Evolutionary conservation across 2,329 filamentous ascomycete genomes (phyloP), one percentile per base, ranked within the genome.

Genomic region (Cercospora zeina): DNA sequence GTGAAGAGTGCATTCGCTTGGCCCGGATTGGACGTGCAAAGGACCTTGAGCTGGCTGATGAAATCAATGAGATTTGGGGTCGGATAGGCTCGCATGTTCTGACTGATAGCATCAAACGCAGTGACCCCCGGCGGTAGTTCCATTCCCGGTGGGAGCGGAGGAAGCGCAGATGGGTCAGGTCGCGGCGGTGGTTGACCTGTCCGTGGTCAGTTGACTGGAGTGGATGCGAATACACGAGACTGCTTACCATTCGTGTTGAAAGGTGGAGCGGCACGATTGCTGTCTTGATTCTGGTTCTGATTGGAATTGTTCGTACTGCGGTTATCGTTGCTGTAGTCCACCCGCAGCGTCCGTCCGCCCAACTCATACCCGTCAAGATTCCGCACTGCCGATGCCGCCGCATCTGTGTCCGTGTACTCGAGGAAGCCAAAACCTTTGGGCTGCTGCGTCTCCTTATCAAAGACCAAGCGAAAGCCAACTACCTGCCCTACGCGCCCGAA

Each of bases 361-460:
- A 97, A 87, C 75, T 97, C 93, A 78, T 91, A 88, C 76, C 96
- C 92, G 79, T 97, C 96, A 57, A 97, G 81, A 74, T 99, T 97
- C 69, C 93, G 89, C 53, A 97, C 93, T 2, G 95, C 95, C 1
- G 92, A 96, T 37, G 93, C 91, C 33, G 95, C 95, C 27, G 92
- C 83, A 85, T 96, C 93, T 63, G 90, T 87, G 73, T 97, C 95
- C 59, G 91, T 89, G 74, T 96, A 99, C 75, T 97, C 93, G 72
- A 93, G 90, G 72, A 97, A 99, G 36, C 95, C 95, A 75, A 96
- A 99, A 16, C 95, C 95, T 77, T 97, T 97, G 0, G 95, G 93
- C 61, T 91, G 87, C 45, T 93, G 93, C 2, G 93, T 97, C 73
- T 97, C 93, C 58, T 92, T 89, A 79, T 97, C 96, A 77, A 96